phyloP scores from a whole-genome alignment of 2,329 filamentous ascomycete species.

The Cryphonectria naterciae region DNA sequence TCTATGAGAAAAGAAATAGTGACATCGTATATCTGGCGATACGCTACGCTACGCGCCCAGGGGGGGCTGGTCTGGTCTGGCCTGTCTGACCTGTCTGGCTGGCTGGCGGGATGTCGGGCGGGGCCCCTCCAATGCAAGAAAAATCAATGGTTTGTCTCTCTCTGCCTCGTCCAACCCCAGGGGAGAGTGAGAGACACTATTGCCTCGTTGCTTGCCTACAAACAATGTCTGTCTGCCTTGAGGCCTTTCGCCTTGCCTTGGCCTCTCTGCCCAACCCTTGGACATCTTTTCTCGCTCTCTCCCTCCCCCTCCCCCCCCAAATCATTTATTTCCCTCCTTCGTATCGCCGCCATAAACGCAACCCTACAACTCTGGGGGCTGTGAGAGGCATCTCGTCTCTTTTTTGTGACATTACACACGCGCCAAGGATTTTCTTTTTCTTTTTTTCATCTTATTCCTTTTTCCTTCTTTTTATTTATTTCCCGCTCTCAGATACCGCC shows the following conservation, averaged over 20 bases:
- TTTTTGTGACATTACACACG: background rate
- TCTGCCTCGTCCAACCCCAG: background rate
- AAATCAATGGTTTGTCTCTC: background rate
- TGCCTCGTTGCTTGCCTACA: too few relatives aligned
- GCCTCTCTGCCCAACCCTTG: too few relatives aligned
- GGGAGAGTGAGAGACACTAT: background rate
- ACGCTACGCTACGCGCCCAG: conserved; percentile 14
- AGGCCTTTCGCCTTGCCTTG: too few relatives aligned
- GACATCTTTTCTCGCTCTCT: too few relatives aligned
- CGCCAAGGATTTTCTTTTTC: background rate
- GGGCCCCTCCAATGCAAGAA: background rate
- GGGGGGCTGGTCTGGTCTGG: background rate
- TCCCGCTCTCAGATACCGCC: background rate
- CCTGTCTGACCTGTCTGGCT: too few relatives aligned
- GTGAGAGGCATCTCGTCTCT: background rate
- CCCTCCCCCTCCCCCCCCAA: too few relatives aligned
- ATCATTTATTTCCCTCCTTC: background rate
- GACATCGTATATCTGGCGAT: conserved; percentile 7
- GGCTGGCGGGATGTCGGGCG: background rate
- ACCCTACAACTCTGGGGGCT: background rate
- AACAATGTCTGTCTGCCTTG: too few relatives aligned
- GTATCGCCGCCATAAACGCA: background rate
- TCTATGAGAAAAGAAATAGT: background rate
- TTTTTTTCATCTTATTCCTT: background rate
- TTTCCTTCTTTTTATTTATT: background rate